Evolutionary conservation across 148 eudicot genomes (phyloP), one percentile per base, ranked within the genome.

Genomic region (Rhododendron kiyosumense): DNA sequence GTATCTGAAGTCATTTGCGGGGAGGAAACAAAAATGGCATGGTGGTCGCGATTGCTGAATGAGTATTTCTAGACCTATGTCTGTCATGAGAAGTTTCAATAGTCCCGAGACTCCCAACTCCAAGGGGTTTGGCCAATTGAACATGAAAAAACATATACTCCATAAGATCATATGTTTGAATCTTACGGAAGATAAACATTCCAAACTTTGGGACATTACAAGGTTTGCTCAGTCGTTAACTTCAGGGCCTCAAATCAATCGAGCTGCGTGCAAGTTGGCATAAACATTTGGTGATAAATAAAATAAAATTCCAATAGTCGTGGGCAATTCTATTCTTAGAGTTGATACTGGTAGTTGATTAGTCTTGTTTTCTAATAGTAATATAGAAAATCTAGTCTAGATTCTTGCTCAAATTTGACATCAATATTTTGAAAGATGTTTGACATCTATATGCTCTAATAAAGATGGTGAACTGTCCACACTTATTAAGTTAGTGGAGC

Each of bases 391-490:
- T 57, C 76, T 65, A n/a, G 54, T 43, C 77, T 10, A 67, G 85
- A 83, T 83, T 82, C 84, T 82, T 1, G 32, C 83, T 32, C 67
- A 54, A 34, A 61, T 61, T 61, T 41, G 49, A 61, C 38, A 43
- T 59, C 26, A 59, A 59, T 14, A 17, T 71, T 78, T 78, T 43
- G 81, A 78, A 38, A 43, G 51, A 78, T 22, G 30, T 26, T 43
- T 41, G 22, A 38, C 30, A 28, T 69, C 20, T 45, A 45, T 45
- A 45, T 67, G 24, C 61, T 71, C 45, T 32, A 9, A 18, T 81
- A 81, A 81, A 57, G 74, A 82, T 82, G 84, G 38, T 59, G 74
- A 63, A 61, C 13, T 10, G 48, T 13, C 71, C 32, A 38, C 38
- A 2, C 51, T 34, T 36, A 36, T 34, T 59, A 36, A 12, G 36